These are phyloP conservation scores for Pleurotus ostreatus DNA, from an alignment of 768 basidiomycete genomes.

Conservation along the genomic window DNA sequence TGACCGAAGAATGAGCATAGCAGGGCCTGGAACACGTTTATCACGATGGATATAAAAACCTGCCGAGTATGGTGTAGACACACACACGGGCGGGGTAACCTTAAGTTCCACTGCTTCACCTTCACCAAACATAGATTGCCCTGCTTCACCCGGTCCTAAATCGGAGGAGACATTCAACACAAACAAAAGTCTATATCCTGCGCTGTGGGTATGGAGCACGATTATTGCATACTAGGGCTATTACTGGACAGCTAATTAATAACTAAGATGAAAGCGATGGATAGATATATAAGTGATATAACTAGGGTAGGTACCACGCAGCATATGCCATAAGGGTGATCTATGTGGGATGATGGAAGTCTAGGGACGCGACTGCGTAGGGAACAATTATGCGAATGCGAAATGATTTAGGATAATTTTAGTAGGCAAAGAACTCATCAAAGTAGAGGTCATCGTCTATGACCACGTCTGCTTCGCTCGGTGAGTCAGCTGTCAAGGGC, in stretches of 20 bases:
- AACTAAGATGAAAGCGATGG: background rate
- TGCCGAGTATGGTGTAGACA: background rate
- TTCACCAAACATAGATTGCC: background rate
- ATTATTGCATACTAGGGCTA: background rate
- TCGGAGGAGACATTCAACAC: background rate
- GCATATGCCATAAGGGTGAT: conserved; percentile 12
- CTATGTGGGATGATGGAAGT: conserved; percentile 3
- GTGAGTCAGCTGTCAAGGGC: conserved; percentile 30
- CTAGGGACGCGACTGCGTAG: conserved; percentile 8
- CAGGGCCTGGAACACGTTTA: background rate
- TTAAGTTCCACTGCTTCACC: background rate
- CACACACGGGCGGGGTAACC: background rate
- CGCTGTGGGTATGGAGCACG: too few species aligned
- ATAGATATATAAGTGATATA: conserved; percentile 3
- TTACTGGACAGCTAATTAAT: background rate
- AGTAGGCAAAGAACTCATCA: conserved; percentile 29
- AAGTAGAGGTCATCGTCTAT: conserved; percentile 26
- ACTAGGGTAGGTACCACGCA: conserved; percentile 12
- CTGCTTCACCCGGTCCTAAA: background rate
- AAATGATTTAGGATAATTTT: conserved; percentile 13
- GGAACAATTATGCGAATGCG: background rate
- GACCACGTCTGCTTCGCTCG: conserved; percentile 21
- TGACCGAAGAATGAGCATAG: conserved; percentile 2
- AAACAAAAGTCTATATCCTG: too few species aligned
- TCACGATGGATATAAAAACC: conserved; percentile 1